These are phyloP conservation scores for Quercus aquifolioides DNA, from an alignment of 306 rosid genomes.

Conservation along the genomic window DNA sequence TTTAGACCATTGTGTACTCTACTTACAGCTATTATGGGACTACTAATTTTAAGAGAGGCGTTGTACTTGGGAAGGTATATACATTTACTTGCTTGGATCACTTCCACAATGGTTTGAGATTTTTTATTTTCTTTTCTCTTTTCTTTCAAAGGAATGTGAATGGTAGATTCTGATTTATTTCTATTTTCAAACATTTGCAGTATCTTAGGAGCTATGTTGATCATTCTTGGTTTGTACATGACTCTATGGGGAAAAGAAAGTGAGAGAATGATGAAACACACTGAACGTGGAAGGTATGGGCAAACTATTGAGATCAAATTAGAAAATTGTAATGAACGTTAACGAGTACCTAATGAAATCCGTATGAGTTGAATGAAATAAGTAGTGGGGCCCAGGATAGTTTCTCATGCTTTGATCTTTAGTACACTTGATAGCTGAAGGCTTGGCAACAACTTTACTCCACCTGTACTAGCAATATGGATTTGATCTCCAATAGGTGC, in stretches of 20 bases:
- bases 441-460: too few relatives aligned
- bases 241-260: constrained; percentile 18
- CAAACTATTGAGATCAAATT: background rate
- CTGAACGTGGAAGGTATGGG: background rate
- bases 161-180: background rate
- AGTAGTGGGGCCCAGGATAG: too few relatives aligned
- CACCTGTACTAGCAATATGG: too few relatives aligned
- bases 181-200: background rate
- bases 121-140: too few relatives aligned
- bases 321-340: background rate
- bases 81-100: background rate
- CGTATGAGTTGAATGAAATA: too few relatives aligned
- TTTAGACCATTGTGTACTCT: constrained; percentile 14
- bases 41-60: constrained; percentile 16
- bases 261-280: background rate
- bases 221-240: constrained; percentile 17
- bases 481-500: too few relatives aligned
- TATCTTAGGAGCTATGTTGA: constrained; percentile 12
- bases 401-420: too few relatives aligned
- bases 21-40: constrained; percentile 7
- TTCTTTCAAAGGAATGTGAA: too few relatives aligned
- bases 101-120: too few relatives aligned
- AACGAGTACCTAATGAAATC: too few relatives aligned
- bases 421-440: too few relatives aligned
- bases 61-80: constrained; percentile 23